Conservation (phyloP, 2,329 filamentous ascomycete genomes). For the Nannizziopsis barbatae region DNA sequence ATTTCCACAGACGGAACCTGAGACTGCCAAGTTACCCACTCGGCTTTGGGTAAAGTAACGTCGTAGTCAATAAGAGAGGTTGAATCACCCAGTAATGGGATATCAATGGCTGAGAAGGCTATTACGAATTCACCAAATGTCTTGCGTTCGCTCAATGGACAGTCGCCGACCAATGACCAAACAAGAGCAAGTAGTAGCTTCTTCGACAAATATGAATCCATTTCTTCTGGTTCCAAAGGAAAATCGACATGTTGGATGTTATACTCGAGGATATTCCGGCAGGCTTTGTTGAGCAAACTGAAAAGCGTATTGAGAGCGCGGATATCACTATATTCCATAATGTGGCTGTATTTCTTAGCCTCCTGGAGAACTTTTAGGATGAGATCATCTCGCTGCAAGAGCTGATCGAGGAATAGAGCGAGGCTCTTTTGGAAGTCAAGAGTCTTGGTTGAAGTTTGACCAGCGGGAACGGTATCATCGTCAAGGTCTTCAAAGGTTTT, state of each 20-base stretch:
- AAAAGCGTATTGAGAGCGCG: constrained; percentile 88
- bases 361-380: constrained; percentile 64
- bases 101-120: constrained; percentile 72
- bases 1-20: constrained; percentile 91
- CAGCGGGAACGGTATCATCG: constrained; percentile 70
- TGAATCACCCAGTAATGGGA: constrained; percentile 64
- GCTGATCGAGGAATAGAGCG: constrained; percentile 64
- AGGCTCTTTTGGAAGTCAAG: constrained; percentile 67
- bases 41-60: constrained; percentile 70
- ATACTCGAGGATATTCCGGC: constrained; percentile 87
- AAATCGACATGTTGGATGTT: constrained; percentile 92
- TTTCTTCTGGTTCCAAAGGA: constrained; percentile 76
- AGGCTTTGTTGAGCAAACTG: constrained; percentile 87
- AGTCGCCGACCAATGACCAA: constrained; percentile 94
- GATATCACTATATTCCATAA: constrained; percentile 94
- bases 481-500: constrained; percentile 90
- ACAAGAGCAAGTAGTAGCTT: constrained; percentile 86
- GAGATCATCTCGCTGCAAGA: constrained; percentile 69
- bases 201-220: constrained; percentile 82
- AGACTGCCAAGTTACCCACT: constrained; percentile 89
- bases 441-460: constrained; percentile 65
- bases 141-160: constrained; percentile 77
- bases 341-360: constrained; percentile 73
- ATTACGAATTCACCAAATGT: constrained; percentile 75
- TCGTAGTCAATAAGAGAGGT: constrained; percentile 94